A percentile compares a stretch with the other conserved stretches of the same genome.
Conservation (phyloP, 768 basidiomycete species). For the Tylopilus rubrobrunneus region DNA sequence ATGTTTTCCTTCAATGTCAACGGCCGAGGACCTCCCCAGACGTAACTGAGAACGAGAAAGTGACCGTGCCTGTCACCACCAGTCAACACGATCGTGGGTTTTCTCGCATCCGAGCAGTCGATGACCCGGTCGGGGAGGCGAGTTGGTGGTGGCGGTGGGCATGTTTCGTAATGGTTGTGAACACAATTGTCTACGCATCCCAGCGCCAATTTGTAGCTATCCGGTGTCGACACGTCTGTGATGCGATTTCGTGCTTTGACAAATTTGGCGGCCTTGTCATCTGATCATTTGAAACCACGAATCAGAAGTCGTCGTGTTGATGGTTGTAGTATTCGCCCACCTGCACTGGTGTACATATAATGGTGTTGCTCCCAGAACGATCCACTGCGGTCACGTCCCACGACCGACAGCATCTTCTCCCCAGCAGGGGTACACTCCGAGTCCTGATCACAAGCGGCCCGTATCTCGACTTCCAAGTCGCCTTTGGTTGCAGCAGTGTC, state of each 20-base stretch:
- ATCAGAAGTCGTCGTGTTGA: background rate
- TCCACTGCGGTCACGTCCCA: too few relatives aligned
- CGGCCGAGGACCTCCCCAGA: background rate
- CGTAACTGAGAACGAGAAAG: background rate
- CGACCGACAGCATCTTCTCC: background rate
- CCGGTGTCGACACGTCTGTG: background rate
- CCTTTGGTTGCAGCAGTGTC: background rate
- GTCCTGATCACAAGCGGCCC: background rate
- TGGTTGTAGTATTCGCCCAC: background rate
- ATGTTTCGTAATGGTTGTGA: background rate
- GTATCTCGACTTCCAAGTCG: background rate
- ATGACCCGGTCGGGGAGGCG: background rate
- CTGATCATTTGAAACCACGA: background rate
- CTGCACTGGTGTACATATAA: background rate
- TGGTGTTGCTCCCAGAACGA: background rate
- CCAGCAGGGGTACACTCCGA: background rate
- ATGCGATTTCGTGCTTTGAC: slow-evolving; percentile 2
- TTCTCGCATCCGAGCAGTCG: background rate
- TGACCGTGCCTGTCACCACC: background rate
- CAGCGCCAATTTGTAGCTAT: background rate
- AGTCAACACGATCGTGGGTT: background rate
- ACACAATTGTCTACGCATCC: background rate
- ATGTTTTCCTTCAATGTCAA: background rate
- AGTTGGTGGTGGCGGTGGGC: background rate
- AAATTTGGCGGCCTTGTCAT: background rate